Evolutionary conservation across 768 basidiomycete species (phyloP).

Genomic region (Boletus speciosus): DNA sequence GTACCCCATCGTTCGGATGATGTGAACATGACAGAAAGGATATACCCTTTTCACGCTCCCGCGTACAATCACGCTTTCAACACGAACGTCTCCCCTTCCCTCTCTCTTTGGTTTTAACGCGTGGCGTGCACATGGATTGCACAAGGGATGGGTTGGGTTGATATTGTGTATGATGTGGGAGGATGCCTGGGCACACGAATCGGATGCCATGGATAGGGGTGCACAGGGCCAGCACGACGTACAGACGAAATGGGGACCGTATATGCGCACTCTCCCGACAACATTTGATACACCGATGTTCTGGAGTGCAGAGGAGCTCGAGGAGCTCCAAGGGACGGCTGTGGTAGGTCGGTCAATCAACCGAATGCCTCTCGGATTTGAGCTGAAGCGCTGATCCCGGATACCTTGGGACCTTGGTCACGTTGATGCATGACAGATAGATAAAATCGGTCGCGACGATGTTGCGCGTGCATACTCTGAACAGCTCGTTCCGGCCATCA

Average conservation of each 20-base stretch:
- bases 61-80: constrained; percentile 70
- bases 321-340: constrained; percentile 77
- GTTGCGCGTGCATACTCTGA: constrained; percentile 70
- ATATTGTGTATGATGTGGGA: constrained; percentile 99
- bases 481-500: constrained; percentile 66
- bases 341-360: constrained; percentile 65
- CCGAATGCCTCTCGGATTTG: not conserved
- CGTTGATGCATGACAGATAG: constrained; percentile 36
- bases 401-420: not conserved
- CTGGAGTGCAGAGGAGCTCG: constrained; percentile 73
- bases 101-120: constrained; percentile 51
- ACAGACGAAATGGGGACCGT: constrained; percentile 22
- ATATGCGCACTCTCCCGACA: constrained; percentile 51
- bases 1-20: not conserved
- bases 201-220: constrained; percentile 41
- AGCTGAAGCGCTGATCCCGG: not conserved
- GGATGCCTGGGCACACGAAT: constrained; percentile 56
- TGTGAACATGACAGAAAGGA: constrained; percentile 49
- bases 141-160: constrained; percentile 79
- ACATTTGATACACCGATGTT: constrained; percentile 92
- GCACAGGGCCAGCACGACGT: not conserved
- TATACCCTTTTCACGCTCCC: constrained; percentile 82
- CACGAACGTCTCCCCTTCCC: constrained; percentile 68
- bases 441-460: constrained; percentile 81
- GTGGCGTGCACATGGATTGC: constrained; percentile 61